Evolutionary conservation across 805 yeast species (phyloP).

Genomic region (Ogataea siamensis): DNA sequence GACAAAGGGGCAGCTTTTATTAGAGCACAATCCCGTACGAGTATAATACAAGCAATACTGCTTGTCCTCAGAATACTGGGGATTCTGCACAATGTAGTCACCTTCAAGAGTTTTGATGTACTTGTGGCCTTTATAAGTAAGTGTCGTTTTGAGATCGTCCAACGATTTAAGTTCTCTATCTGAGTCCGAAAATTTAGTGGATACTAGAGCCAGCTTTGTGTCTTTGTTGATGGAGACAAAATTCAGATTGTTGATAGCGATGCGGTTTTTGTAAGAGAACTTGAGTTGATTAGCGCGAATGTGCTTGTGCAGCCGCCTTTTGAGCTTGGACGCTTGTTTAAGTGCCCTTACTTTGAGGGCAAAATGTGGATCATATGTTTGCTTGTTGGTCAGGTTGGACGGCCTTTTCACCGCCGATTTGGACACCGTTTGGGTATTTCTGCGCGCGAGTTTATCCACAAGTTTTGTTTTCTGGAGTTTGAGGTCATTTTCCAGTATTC

Average conservation of each 20-base stretch:
- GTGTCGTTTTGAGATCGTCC: slow-evolving; percentile 20
- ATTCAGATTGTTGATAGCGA: slow-evolving; percentile 39
- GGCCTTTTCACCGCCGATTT: slow-evolving; percentile 7
- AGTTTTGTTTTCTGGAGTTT: slow-evolving; percentile 18
- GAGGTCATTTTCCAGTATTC: slow-evolving; percentile 21
- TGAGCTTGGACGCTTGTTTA: slow-evolving; percentile 17
- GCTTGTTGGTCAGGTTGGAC: slow-evolving; percentile 29
- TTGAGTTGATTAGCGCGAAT: slow-evolving; percentile 34
- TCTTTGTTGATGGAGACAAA: slow-evolving; percentile 45
- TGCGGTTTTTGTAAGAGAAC: slow-evolving; percentile 46
- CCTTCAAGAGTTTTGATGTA: slow-evolving; percentile 27
- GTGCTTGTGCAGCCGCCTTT: slow-evolving; percentile 19
- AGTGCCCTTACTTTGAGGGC: slow-evolving; percentile 23
- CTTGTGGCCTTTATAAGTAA: slow-evolving; percentile 16
- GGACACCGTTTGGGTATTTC: slow-evolving; percentile 13
- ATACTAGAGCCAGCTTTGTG: slow-evolving; percentile 40
- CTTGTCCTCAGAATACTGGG: slow-evolving; percentile 4
- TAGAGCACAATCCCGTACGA: slow-evolving; percentile 46
- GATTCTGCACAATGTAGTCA: slow-evolving; percentile 23
- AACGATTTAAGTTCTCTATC: slow-evolving; percentile 16
- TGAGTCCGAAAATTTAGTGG: slow-evolving; percentile 20
- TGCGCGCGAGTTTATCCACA: slow-evolving; percentile 17
- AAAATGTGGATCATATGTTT: slow-evolving; percentile 36
- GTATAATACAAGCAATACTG: slow-evolving; percentile 32
- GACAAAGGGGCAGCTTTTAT: slow-evolving; percentile 51